These are phyloP conservation scores for Umbelopsis sp. DNA, from an alignment of 192 early-diverging fungal species.

Conservation along the genomic window DNA sequence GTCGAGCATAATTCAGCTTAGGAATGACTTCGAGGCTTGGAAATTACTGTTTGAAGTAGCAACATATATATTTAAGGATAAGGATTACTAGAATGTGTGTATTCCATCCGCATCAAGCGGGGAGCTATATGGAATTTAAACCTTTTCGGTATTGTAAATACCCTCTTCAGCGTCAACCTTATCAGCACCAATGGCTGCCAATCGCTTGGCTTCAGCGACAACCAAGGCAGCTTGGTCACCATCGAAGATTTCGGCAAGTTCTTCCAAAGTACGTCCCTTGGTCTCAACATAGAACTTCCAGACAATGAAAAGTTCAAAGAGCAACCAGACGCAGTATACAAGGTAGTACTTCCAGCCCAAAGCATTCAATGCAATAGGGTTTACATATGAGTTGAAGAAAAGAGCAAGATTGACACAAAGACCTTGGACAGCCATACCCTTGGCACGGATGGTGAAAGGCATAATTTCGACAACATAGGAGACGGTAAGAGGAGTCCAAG, in stretches of 20 bases:
- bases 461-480: conserved; percentile 21
- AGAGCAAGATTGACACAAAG: conserved; percentile 23
- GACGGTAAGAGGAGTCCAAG: conserved; percentile 16
- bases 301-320: conserved; percentile 13
- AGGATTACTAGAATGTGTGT: not conserved
- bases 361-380: conserved; percentile 14
- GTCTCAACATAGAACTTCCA: conserved; percentile 57
- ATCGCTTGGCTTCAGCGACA: conserved; percentile 8
- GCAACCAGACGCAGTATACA: conserved; percentile 11
- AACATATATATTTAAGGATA: not conserved
- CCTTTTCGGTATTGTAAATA: conserved; percentile 8
- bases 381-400: conserved; percentile 17
- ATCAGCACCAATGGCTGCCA: not conserved
- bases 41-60: conserved; percentile 1
- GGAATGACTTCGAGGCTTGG: not conserved
- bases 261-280: conserved; percentile 79
- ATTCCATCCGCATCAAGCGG: conserved; percentile 3
- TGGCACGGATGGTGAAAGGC: conserved; percentile 24
- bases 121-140: not conserved
- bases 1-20: not conserved
- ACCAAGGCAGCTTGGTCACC: conserved; percentile 23
- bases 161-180: not conserved
- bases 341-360: conserved; percentile 23
- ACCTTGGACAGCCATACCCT: conserved; percentile 26
- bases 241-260: conserved; percentile 36